These are phyloP conservation scores for Globisporangium splendens DNA, from an alignment of 352 stramenopile species.

Conservation along the genomic window DNA sequence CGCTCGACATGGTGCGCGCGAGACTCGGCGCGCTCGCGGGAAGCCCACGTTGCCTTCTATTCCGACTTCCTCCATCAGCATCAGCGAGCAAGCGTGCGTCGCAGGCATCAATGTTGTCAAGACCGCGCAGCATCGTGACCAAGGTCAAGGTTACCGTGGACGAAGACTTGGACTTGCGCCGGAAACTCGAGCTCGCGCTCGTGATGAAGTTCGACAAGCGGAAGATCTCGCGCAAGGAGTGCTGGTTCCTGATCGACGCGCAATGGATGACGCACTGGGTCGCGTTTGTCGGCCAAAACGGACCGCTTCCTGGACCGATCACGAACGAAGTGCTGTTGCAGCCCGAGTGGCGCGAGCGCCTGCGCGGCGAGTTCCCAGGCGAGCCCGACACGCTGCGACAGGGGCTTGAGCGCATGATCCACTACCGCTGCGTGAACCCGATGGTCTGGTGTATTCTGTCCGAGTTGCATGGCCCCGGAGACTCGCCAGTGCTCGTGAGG, in stretches of 20 bases:
- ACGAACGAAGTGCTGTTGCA: constrained; percentile 57
- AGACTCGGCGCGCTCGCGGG: constrained; percentile 38
- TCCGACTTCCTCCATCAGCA: constrained; percentile 30
- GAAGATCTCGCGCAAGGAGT: constrained; percentile 55
- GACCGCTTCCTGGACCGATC: constrained; percentile 55
- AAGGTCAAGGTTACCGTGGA: constrained; percentile 8
- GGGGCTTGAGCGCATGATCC: constrained; percentile 39
- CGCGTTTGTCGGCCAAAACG: constrained; percentile 46
- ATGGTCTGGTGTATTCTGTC: constrained; percentile 75
- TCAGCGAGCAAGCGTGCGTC: constrained; percentile 4
- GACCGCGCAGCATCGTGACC: background rate
- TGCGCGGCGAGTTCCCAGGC: constrained; percentile 26
- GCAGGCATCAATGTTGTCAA: background rate
- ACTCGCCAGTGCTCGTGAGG: constrained; percentile 38
- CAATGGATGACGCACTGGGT: constrained; percentile 67
- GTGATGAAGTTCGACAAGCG: constrained; percentile 61
- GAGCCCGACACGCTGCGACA: constrained; percentile 36
- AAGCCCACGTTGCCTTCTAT: constrained; percentile 39
- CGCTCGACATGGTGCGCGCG: constrained; percentile 32
- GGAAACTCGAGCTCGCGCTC: constrained; percentile 59
- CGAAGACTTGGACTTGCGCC: constrained; percentile 53
- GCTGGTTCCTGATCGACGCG: constrained; percentile 68
- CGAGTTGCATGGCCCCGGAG: constrained; percentile 54
- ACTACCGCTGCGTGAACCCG: constrained; percentile 70
- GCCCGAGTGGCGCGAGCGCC: constrained; percentile 28